Evolutionary conservation across 2,329 filamentous ascomycete species (phyloP).

Genomic region (Colletotrichum australisinense): DNA sequence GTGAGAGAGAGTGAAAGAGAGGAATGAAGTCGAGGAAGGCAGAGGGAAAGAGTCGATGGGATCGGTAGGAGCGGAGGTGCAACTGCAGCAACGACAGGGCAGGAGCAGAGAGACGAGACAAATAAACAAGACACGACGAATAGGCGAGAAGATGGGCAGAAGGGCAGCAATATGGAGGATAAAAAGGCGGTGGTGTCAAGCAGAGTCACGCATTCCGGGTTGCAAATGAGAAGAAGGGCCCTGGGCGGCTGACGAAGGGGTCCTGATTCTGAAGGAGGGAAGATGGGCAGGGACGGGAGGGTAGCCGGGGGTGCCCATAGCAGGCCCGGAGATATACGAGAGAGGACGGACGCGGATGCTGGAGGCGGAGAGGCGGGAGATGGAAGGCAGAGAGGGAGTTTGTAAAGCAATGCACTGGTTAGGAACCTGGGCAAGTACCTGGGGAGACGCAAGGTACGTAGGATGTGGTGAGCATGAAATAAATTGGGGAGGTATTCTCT

Average conservation of each 20-base stretch:
- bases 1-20: background rate
- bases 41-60: background rate
- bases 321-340: conserved; percentile 1
- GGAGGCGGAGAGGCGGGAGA: conserved; percentile 10
- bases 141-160: conserved; percentile 1
- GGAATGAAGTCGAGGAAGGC: background rate
- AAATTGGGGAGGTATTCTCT: background rate
- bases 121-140: conserved; percentile 15
- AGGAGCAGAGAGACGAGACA: background rate
- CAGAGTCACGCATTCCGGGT: conserved; percentile 28
- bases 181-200: conserved; percentile 15
- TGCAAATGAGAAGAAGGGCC: conserved; percentile 25
- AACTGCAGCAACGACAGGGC: background rate
- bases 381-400: conserved; percentile 4
- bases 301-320: conserved; percentile 14
- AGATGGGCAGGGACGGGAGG: background rate
- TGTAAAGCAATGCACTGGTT: background rate
- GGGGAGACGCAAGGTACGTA: background rate
- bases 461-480: background rate
- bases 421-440: background rate
- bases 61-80: background rate
- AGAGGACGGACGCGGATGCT: background rate
- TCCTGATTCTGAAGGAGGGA: background rate
- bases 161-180: conserved; percentile 21
- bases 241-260: conserved; percentile 12